Evolutionary conservation across 73 alveolate genomes (phyloP), one percentile per base, ranked within the genome.

Genomic region (Blepharisma stoltei): DNA sequence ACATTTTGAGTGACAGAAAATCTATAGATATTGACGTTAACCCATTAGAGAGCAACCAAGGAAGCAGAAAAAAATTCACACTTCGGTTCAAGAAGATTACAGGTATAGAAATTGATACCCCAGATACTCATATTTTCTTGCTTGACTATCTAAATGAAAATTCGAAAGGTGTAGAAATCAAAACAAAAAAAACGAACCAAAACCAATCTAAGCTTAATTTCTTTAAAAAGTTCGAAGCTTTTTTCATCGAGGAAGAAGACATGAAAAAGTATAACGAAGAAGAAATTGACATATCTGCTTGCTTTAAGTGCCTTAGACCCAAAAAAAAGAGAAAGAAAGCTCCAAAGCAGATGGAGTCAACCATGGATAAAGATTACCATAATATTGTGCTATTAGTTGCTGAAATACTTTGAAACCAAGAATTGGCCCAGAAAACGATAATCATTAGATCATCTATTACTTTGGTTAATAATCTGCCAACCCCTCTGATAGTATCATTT

Each of bases 361-460:
- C 38, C 2, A 9, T 38, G 23, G 73, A 60, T 20, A 60, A 60
- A 25, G 73, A 60, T 14, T 18, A 60, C 47, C 37, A 60, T 38
- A 18, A 14, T 25, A 60, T 14, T 14, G 14, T 5, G 2, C 5
- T 38, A 60, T 20, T 60, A 9, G 23, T 60, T 14, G 45, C 23
- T 1, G 73, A 60, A 14, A 38, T 60, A 14, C 73, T 14, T 14
- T 60, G 73, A 38, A 60, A 60, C 38, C 73, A 60, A 60, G 73
- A 60, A 25, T 25, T 25, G 14, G 45, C 46, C 18, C 73, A 60
- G 46, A 14, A 38, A 60, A n/a, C 23, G 0, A 25, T 60, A 8
- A 60, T 25, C 2, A n/a, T 60, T 4, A n/a, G 73, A 2, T 60
- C 73, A 60, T 60, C 73, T 14, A 25, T 60, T 1, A 14, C 73